Evolutionary conservation across 2,329 filamentous ascomycete species (phyloP).

Genomic region (Nemania diffusa): DNA sequence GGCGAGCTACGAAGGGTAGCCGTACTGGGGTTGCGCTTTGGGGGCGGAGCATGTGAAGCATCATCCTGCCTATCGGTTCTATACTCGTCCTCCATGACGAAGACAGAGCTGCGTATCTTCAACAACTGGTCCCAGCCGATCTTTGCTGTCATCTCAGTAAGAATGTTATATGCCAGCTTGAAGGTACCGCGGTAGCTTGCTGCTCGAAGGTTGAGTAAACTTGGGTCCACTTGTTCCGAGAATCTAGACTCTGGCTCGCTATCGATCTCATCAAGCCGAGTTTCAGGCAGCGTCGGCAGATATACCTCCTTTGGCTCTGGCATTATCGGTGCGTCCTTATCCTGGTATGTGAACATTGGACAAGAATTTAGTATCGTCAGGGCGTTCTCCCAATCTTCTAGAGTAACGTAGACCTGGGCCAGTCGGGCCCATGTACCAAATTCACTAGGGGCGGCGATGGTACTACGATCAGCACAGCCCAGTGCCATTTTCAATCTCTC

Average conservation of each 20-base stretch:
- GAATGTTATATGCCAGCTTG: slow-evolving; percentile 89
- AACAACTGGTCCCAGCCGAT: slow-evolving; percentile 98
- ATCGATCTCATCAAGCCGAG: slow-evolving; percentile 93
- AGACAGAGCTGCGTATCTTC: slow-evolving; percentile 94
- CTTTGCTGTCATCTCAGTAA: slow-evolving; percentile 95
- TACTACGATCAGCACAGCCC: slow-evolving; percentile 92
- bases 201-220: slow-evolving; percentile 84
- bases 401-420: slow-evolving; percentile 90
- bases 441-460: slow-evolving; percentile 94
- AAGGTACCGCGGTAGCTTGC: slow-evolving; percentile 95
- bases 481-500: slow-evolving; percentile 85
- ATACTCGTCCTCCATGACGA: slow-evolving; percentile 99
- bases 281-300: slow-evolving; percentile 88
- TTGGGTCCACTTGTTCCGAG: slow-evolving; percentile 87
- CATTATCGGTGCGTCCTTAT: slow-evolving; percentile 95
- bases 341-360: slow-evolving; percentile 99
- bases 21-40: slow-evolving; percentile 79
- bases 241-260: slow-evolving; percentile 86
- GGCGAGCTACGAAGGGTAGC: slow-evolving; percentile 80
- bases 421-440: slow-evolving; percentile 96
- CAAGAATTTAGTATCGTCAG: slow-evolving; percentile 96
- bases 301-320: slow-evolving; percentile 90
- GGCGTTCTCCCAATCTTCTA: slow-evolving; percentile 97
- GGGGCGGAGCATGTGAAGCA: slow-evolving; percentile 55
- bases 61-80: slow-evolving; percentile 82